Evolutionary conservation across 805 yeast genomes (phyloP).

Genomic region (Komagataella pseudopastoris): DNA sequence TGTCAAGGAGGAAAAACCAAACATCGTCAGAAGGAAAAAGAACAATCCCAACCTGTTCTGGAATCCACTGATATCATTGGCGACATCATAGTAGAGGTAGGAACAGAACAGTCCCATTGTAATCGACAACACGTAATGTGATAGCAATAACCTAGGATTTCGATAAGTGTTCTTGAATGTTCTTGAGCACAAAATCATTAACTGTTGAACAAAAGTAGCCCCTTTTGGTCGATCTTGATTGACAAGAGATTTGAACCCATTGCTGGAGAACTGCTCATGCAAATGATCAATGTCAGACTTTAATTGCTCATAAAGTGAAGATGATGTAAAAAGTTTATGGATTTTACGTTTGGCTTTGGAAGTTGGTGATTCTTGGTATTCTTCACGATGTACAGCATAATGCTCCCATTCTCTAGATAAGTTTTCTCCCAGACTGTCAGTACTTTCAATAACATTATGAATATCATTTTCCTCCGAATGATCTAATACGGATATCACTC

Average conservation of each 20-base stretch:
- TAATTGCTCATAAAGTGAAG: conserved; percentile 26
- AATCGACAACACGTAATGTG: conserved; percentile 70
- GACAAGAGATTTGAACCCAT: conserved; percentile 13
- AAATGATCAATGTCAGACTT: conserved; percentile 21
- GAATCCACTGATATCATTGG: conserved; percentile 89
- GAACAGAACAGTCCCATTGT: conserved; percentile 80
- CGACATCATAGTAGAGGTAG: conserved; percentile 64
- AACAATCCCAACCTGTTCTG: conserved; percentile 91
- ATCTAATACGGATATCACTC: conserved; percentile 10
- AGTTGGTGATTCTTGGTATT: conserved; percentile 23
- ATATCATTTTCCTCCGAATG: conserved; percentile 5
- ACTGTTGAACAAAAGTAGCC: conserved; percentile 54
- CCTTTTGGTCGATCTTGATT: conserved; percentile 18
- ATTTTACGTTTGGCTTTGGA: conserved; percentile 6
- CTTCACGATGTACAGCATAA: conserved; percentile 70
- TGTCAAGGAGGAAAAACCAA: conserved; percentile 89
- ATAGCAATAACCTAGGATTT: conserved; percentile 77
- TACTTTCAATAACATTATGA: conserved; percentile 4
- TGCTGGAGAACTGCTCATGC: conserved; percentile 5
- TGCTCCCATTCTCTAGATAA: conserved; percentile 80
- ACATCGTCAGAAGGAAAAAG: conserved; percentile 79
- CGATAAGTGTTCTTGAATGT: conserved; percentile 88
- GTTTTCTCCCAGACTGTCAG: conserved; percentile 16
- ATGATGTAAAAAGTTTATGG: conserved; percentile 12
- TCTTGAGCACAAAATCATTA: conserved; percentile 65